Percentiles rank a stretch among this genome's conserved stretches.
phyloP scores from a whole-genome alignment of 108 stramenopile species.

The Cyclotella choctawhatcheeana region DNA sequence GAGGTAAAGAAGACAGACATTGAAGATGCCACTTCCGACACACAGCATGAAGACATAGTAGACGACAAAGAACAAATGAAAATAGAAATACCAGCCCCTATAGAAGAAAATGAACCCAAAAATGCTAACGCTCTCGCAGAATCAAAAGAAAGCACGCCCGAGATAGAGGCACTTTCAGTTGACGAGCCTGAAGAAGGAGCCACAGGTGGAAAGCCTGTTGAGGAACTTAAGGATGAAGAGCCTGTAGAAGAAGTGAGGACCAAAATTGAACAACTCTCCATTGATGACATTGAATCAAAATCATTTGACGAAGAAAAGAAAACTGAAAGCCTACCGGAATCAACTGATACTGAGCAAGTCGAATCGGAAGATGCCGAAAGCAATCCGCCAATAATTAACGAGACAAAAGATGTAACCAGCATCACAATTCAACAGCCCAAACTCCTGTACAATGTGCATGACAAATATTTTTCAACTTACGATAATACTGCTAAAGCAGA shows the following conservation, averaged over 20 bases:
- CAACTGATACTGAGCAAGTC: background rate
- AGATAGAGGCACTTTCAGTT: background rate
- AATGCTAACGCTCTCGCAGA: background rate
- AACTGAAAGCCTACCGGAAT: background rate
- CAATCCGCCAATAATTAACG: background rate
- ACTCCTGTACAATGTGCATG: background rate
- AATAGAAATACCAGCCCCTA: background rate
- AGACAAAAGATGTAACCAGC: background rate
- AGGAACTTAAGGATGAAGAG: background rate
- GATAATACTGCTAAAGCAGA: background rate
- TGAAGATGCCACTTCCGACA: background rate
- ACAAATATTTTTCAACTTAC: background rate
- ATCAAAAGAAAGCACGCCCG: background rate
- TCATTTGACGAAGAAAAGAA: background rate
- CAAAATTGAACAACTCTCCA: slow-evolving; percentile 20
- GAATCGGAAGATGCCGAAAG: background rate
- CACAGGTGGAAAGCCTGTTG: background rate
- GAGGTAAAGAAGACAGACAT: background rate
- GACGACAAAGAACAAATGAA: background rate
- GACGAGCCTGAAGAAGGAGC: background rate
- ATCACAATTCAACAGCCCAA: background rate
- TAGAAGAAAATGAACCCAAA: background rate
- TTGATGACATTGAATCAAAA: slow-evolving; percentile 6
- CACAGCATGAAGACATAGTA: background rate
- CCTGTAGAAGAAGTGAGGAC: background rate